These are phyloP conservation scores for Chenopodium quinoa DNA, from an alignment of 148 eudicot species.

Conservation along the genomic window DNA sequence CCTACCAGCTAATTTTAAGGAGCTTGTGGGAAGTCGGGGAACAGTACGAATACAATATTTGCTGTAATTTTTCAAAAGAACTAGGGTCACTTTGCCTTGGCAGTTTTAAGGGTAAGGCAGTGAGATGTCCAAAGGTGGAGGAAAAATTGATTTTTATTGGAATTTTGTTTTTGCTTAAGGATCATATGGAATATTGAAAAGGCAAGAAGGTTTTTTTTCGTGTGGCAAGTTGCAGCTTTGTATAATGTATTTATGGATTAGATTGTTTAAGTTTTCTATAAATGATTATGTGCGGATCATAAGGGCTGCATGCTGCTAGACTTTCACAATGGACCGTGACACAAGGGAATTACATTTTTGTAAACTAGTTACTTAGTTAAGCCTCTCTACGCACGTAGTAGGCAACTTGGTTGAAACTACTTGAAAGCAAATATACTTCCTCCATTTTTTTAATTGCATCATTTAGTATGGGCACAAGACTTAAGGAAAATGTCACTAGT, in stretches of 20 bases:
- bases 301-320: neutral
- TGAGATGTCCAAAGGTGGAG: neutral
- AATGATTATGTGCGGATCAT: neutral
- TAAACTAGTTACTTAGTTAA: too few relatives aligned
- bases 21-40: neutral
- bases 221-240: neutral
- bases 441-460: too few relatives aligned
- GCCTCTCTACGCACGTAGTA: too few relatives aligned
- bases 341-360: too few relatives aligned
- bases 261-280: neutral
- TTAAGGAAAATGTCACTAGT: too few relatives aligned
- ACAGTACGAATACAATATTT: neutral
- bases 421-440: too few relatives aligned
- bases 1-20: neutral
- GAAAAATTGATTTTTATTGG: neutral
- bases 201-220: neutral
- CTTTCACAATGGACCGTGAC: neutral
- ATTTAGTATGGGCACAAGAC: too few relatives aligned
- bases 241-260: neutral
- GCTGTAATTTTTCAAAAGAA: neutral
- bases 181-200: neutral
- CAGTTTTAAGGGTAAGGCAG: neutral
- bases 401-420: too few relatives aligned
- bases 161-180: neutral
- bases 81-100: neutral